Percentiles rank a stretch among this genome's conserved stretches.
phyloP scores from a whole-genome alignment of 2,329 filamentous ascomycete genomes.

The Drechslerella dactyloides region DNA sequence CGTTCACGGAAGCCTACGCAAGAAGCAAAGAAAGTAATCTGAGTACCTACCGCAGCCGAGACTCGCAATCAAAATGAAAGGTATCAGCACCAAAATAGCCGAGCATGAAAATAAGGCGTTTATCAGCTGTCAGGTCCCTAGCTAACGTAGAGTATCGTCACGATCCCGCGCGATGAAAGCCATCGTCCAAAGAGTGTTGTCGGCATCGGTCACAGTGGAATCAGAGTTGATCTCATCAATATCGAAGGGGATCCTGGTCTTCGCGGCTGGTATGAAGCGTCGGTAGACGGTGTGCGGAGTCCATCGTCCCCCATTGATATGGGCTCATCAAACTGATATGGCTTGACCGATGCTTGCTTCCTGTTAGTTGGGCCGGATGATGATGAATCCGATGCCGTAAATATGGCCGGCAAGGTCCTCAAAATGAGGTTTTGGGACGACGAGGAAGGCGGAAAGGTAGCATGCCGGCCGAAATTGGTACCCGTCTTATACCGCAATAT shows the following conservation, averaged over 20 bases:
- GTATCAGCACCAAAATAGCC: conserved; percentile 9
- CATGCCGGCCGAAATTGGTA: conserved; percentile 4
- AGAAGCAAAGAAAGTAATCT: not conserved
- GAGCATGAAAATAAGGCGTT: not conserved
- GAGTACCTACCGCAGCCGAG: not conserved
- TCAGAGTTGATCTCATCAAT: conserved; percentile 88
- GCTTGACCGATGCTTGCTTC: not conserved
- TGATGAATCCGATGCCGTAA: conserved; percentile 83
- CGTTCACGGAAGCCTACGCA: not conserved
- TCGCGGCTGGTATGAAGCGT: conserved; percentile 68
- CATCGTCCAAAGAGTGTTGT: conserved; percentile 90
- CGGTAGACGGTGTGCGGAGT: conserved; percentile 41
- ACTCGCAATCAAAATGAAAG: conserved; percentile 32
- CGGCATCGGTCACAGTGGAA: conserved; percentile 93
- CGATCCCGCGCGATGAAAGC: conserved; percentile 64
- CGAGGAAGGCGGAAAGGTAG: conserved; percentile 69
- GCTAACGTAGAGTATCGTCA: not conserved
- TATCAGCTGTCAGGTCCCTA: not conserved
- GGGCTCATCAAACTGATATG: conserved; percentile 2
- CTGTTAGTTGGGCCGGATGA: conserved; percentile 77
- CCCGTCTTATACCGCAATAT: conserved; percentile 33
- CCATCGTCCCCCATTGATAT: conserved; percentile 10
- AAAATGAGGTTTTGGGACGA: conserved; percentile 94
- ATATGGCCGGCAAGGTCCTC: conserved; percentile 81
- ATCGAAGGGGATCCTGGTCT: conserved; percentile 84